Base-by-base conservation (phyloP, 2,329 filamentous ascomycete species). In the Clonostachys rhizophaga region DNA sequence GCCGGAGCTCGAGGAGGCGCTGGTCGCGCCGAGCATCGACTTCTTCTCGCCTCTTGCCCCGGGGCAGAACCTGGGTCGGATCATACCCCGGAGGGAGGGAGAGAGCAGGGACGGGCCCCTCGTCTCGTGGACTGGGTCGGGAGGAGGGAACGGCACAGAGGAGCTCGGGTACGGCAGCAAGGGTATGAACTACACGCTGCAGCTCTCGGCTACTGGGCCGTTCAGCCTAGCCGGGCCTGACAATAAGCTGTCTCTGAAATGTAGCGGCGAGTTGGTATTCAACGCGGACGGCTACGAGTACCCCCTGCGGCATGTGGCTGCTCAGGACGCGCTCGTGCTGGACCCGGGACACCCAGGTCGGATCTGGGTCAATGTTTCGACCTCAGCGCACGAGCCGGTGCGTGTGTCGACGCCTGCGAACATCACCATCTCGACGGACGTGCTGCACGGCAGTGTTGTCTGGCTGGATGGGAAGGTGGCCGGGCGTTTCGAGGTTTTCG, bases 401-500 rank as follows among this genome's bases (percentile, higher is more conserved):
- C 53, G 49, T 0, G 50, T 78, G 4, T 52, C 58, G 1, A 42
- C 59, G 1, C 60, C 64, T 1, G 61, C 58, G 1, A 56, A 58
- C 0, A 54, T 77, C 5, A 68, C 61, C 1, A 69, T 79, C 13
- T 62, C 62, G 17, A 74, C 72, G 0, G 69, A 77, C 45, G 57
- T 63, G 2, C 54, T 69, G 7, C 67, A 70, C 13, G 76, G 76
- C 1, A 75, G 67, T 46, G 61, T 74, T 2, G 74, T 72, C 0
- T 79, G 74, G 72, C 51, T 77, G 0, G 55, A 76, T 47, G 69
- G 63, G 8, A 42, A 51, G 1, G 76, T 79, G 42, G 64, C 52
- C 1, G 76, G 76, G 0, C 58, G 76, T 10, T 79, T 79, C 45
- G 76, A 80, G 51, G 75, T 78, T 0, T 77, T 75, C 49, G 69